Percentiles rank a stretch among this genome's conserved stretches.
Conservation (phyloP, 2,329 filamentous ascomycete genomes). For the Acrocalymma vagum region DNA sequence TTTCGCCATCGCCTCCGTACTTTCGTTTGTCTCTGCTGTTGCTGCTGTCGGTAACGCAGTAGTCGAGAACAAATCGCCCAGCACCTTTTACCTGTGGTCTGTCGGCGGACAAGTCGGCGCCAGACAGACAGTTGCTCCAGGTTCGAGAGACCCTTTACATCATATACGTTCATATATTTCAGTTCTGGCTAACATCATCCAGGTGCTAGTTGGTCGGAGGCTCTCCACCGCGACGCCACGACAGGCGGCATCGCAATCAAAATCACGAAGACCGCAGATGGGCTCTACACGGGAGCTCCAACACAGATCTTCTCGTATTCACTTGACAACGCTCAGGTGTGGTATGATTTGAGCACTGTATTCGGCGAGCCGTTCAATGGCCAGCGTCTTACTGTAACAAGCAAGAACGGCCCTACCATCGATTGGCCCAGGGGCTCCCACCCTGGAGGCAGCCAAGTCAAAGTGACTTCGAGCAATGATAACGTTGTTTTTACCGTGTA, state of each 20-base stretch:
- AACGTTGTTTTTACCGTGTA: slow-evolving; percentile 34
- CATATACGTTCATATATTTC: background rate
- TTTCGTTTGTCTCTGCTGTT: slow-evolving; percentile 24
- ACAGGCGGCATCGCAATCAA: slow-evolving; percentile 38
- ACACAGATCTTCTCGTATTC: slow-evolving; percentile 34
- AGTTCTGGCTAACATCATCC: background rate
- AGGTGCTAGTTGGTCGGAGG: slow-evolving; percentile 28
- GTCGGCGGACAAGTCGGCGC: slow-evolving; percentile 26
- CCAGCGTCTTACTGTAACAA: slow-evolving; percentile 26
- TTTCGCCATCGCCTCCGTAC: slow-evolving; percentile 15
- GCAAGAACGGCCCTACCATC: slow-evolving; percentile 25
- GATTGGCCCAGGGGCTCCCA: slow-evolving; percentile 31
- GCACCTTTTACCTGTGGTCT: slow-evolving; percentile 33
- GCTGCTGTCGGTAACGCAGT: slow-evolving; percentile 32
- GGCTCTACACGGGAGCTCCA: slow-evolving; percentile 27
- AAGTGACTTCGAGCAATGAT: slow-evolving; percentile 22
- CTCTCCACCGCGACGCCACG: slow-evolving; percentile 24
- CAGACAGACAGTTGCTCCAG: slow-evolving; percentile 20
- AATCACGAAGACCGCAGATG: slow-evolving; percentile 28
- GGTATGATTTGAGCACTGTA: slow-evolving; percentile 35
- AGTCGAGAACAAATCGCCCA: slow-evolving; percentile 31
- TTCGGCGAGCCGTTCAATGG: slow-evolving; percentile 39
- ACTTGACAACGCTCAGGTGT: slow-evolving; percentile 29
- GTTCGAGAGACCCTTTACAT: slow-evolving; percentile 7
- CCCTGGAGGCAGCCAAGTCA: slow-evolving; percentile 32